Conservation (phyloP, 2,329 filamentous ascomycete genomes). For the Microthyrium microscopicum region DNA sequence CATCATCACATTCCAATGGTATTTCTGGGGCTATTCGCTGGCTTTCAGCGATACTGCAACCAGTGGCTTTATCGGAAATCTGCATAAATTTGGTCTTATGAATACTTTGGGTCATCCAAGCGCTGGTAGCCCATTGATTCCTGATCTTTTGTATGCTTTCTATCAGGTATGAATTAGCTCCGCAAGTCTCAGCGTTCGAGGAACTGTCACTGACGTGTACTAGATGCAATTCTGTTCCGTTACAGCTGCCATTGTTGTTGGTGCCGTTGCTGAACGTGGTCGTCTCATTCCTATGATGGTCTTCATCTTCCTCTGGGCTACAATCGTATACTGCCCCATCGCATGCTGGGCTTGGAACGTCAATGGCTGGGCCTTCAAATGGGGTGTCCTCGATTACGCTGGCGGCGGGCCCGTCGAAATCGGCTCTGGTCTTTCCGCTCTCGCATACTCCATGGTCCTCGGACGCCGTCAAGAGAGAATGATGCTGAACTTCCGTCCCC, state of each 20-base stretch:
- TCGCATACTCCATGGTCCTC: constrained; percentile 91
- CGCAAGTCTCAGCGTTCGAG: not conserved
- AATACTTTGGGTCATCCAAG: constrained; percentile 73
- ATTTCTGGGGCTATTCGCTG: constrained; percentile 96
- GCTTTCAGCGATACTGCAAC: constrained; percentile 70
- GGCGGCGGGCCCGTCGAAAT: constrained; percentile 97
- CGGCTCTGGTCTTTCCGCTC: constrained; percentile 75
- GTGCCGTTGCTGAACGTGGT: constrained; percentile 84
- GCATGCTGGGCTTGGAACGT: constrained; percentile 94
- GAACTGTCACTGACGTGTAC: constrained; percentile 10
- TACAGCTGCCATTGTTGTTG: constrained; percentile 79
- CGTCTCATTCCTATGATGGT: constrained; percentile 87
- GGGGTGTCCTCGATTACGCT: constrained; percentile 89
- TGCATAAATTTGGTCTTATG: constrained; percentile 76
- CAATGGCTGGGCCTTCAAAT: constrained; percentile 83
- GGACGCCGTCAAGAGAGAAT: constrained; percentile 95
- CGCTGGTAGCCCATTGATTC: constrained; percentile 72
- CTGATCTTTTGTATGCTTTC: constrained; percentile 82
- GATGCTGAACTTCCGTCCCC: constrained; percentile 99
- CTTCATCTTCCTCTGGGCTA: constrained; percentile 92
- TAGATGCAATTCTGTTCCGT: constrained; percentile 96
- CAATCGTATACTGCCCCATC: constrained; percentile 90
- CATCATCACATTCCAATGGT: constrained; percentile 94
- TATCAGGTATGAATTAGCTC: constrained; percentile 49
- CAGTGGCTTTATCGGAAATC: constrained; percentile 82